Base-by-base conservation (phyloP, 2,329 filamentous ascomycete genomes). In the Phaeosphaeriaceae sp. region DNA sequence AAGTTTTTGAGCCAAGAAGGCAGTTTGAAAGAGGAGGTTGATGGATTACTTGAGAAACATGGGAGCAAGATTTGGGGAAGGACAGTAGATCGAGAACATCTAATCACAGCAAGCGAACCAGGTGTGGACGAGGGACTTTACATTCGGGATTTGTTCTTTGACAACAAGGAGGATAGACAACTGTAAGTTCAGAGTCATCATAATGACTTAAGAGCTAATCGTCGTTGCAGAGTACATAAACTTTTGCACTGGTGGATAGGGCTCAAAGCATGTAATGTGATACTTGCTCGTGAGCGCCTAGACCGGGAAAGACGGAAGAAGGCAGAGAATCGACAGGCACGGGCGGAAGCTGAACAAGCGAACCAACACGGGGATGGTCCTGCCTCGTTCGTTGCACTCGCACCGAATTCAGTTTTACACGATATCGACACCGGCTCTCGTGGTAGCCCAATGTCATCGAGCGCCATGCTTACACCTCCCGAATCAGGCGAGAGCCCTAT, bases 181-280 rank as follows among this genome's bases (percentile, higher is more conserved):
- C 48, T 66, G 67, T 72, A 54, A 61, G 68, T 61, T 9, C 3
- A 28, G 9, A 18, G 7, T 37, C 16, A 41, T 26, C 12, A 4
- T 8, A 29, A 34, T 16, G 29, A n/a, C 21, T 41, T 43, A n/a
- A n/a, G 15, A 39, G 34, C 56, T 64, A 40, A 66, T 41, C 11
- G 9, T 26, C 8, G 12, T 18, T 26, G 1, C 39, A 72, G 68
- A n/a, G 68, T 72, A 32, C 65, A 66, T 38, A 66, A 64, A 38
- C 51, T 72, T 8, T 55, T 72, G 23, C 69, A 72, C 51, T 72
- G 68, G 68, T 72, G 69, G 69, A 66, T 70, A 28, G 69, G 69
- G 3, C 61, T 70, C 32, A 72, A 72, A 50, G 69, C 67, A 18
- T 71, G 67, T 52, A 72, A 72, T 45, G 68, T 71, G 23, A 71